These are phyloP conservation scores for Arctium minus DNA, from an alignment of 129 eudicot species.

Conservation along the genomic window DNA sequence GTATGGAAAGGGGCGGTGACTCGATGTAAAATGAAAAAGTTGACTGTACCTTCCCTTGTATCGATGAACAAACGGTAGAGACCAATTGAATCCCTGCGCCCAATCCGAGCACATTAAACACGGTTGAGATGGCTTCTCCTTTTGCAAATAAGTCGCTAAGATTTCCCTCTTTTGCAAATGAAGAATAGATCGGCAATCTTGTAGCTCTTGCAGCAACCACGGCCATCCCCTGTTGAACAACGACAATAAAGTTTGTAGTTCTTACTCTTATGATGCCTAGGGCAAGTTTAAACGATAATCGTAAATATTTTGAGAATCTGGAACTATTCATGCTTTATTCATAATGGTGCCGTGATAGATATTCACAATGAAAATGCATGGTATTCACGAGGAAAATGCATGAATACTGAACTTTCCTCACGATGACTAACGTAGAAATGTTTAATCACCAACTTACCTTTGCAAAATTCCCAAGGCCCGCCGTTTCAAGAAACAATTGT, in stretches of 20 bases:
- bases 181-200: constrained; percentile 92
- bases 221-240: constrained; percentile 86
- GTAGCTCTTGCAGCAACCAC: constrained; percentile 99
- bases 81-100: constrained; percentile 92
- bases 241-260: background rate
- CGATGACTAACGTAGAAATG: background rate
- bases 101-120: constrained; percentile 85
- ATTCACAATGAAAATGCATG: background rate
- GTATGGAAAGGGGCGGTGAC: background rate
- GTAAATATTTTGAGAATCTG: background rate
- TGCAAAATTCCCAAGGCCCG: constrained; percentile 96
- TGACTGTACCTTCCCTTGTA: constrained; percentile 83
- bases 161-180: constrained; percentile 98
- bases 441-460: constrained; percentile 47
- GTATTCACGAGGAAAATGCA: background rate
- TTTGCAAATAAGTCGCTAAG: constrained; percentile 97
- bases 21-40: background rate
- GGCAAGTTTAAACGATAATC: background rate
- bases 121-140: constrained; percentile 96
- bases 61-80: constrained; percentile 90
- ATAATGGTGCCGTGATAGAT: background rate
- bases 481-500: constrained; percentile 86
- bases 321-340: background rate
- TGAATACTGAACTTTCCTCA: background rate
- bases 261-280: background rate